Evolutionary conservation across 139 green algal genomes (phyloP), one percentile per base, ranked within the genome.

Genomic region (Chlorella sp.): DNA sequence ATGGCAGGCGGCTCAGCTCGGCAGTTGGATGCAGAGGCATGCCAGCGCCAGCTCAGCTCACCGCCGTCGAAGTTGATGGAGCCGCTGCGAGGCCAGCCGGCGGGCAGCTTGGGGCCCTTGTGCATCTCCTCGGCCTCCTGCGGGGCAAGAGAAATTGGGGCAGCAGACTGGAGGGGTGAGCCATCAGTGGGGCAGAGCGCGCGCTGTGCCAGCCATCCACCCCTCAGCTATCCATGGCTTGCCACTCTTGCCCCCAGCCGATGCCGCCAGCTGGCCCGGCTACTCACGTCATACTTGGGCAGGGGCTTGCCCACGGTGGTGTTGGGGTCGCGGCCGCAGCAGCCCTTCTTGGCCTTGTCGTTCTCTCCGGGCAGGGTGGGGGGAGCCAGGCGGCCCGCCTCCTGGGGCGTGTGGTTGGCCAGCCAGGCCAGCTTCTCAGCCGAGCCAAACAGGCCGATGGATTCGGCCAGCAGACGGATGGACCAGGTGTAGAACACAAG

Each of bases 401-500:
- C 82, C 64, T 85, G 81, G 34, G 84, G 85, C 36, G 85, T 86
- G 56, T 73, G 71, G 78, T 91, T 90, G 26, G 91, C 85, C 57
- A 93, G 82, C 85, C 79, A 94, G 21, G 92, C 83, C 17, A 95
- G 69, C 51, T 91, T 90, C 89, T 95, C 92, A 17, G 92, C 89
- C 4, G 92, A 89, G 62, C 91, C 90, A 86, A 90, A 94, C 89
- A 95, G 91, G 56, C 85, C 90, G 57, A 95, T 90, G 2, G 84
- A 86, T 75, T 95, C 92, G 25, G 92, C 91, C 36, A 91, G 82
- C 56, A 91, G 89, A 47, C 92, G 90, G 67, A 95, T 89, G 44
- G 91, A 89, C 91, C 70, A 78, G 70, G 91, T 94, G 90, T 93
- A 94, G 85, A 94, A 94, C 65, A 94, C 90, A 41, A 94, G 88